These are phyloP conservation scores for Calocybe gangraenosa DNA, from an alignment of 768 basidiomycete genomes.

Conservation along the genomic window DNA sequence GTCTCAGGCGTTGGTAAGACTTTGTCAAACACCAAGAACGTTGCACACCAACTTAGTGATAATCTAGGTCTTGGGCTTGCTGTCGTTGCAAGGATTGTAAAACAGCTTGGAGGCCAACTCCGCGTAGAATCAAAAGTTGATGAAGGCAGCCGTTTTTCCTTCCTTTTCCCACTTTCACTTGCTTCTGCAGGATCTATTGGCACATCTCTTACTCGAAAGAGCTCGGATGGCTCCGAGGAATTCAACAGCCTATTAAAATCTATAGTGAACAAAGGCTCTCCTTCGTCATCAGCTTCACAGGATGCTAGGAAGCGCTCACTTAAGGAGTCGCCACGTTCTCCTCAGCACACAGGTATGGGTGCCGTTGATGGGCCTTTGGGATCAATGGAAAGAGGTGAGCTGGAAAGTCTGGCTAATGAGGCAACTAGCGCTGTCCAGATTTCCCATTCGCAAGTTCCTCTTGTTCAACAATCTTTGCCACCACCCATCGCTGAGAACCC, in stretches of 20 bases:
- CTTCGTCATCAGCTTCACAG: too few relatives aligned
- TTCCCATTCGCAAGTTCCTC: too few relatives aligned
- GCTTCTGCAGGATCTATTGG: conserved; percentile 16
- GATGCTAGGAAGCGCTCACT: too few relatives aligned
- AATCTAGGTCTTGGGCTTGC: conserved; percentile 65
- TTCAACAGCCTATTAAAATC: conserved; percentile 49
- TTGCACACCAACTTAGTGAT: background rate
- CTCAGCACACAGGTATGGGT: too few relatives aligned
- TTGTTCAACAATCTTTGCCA: too few relatives aligned
- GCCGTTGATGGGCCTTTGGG: too few relatives aligned
- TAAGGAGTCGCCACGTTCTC: too few relatives aligned
- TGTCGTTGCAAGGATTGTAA: conserved; percentile 76
- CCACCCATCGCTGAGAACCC: conserved; percentile 5
- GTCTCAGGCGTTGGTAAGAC: conserved; percentile 44
- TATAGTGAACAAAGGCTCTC: conserved; percentile 36
- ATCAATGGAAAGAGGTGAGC: too few relatives aligned
- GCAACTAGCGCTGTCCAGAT: too few relatives aligned
- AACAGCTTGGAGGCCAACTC: conserved; percentile 75
- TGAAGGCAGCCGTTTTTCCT: conserved; percentile 68
- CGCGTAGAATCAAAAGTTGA: conserved; percentile 69
- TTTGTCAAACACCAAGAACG: background rate
- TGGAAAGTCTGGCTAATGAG: too few relatives aligned
- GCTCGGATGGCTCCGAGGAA: conserved; percentile 27
- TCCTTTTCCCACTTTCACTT: conserved; percentile 54
- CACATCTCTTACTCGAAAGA: conserved; percentile 20